Conservation (phyloP, 305 asterid genomes). For the Petunia hybrid region DNA sequence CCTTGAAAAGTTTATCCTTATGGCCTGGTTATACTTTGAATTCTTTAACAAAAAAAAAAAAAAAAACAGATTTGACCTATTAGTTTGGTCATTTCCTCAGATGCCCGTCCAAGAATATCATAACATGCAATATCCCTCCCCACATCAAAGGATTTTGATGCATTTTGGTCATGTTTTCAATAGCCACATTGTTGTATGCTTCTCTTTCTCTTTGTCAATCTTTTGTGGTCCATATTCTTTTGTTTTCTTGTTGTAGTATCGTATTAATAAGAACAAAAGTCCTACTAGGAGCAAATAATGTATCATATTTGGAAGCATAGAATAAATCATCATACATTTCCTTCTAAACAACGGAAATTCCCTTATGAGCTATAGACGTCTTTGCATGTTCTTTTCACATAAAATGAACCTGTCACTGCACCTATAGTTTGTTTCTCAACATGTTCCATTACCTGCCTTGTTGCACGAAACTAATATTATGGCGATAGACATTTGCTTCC, state of each 20-base stretch:
- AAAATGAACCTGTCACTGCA: conserved; percentile 1
- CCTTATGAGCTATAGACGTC: not conserved
- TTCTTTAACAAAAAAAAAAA: too few species aligned
- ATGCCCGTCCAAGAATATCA: not conserved
- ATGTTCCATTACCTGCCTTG: conserved; percentile 19
- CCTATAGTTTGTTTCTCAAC: not conserved
- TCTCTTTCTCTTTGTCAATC: conserved; percentile 26
- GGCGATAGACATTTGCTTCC: not conserved
- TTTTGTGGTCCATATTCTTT: conserved; percentile 32
- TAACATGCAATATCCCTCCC: not conserved
- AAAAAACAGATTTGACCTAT: conserved; percentile 2
- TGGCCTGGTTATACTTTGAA: not conserved
- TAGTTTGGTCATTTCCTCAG: conserved; percentile 24
- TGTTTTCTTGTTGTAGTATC: conserved; percentile 2
- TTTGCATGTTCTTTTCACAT: conserved; percentile 15
- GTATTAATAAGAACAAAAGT: not conserved
- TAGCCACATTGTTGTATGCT: conserved; percentile 5
- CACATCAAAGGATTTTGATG: not conserved
- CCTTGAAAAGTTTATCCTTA: conserved; percentile 15
- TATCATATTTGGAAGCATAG: conserved; percentile 9
- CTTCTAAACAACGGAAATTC: not conserved
- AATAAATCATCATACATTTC: not conserved
- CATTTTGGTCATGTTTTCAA: conserved; percentile 23
- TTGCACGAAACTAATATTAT: not conserved
- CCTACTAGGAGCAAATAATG: not conserved